Conservation (phyloP, 2,329 filamentous ascomycete genomes). For the Zalaria sp. region DNA sequence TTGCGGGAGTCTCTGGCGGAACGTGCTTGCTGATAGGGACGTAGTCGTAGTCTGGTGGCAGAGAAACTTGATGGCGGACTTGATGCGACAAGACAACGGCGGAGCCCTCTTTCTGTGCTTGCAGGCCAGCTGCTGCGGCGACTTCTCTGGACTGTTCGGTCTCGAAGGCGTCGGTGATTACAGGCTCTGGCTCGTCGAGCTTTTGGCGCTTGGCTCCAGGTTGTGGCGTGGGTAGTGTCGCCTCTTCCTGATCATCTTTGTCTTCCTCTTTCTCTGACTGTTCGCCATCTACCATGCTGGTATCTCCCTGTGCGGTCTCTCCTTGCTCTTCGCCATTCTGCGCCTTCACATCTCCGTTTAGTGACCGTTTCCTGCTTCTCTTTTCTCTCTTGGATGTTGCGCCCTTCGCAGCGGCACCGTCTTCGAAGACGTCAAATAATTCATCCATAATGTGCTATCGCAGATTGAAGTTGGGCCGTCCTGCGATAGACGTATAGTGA, state of each 20-base stretch:
- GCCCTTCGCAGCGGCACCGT: slow-evolving; percentile 11
- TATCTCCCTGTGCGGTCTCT: not conserved
- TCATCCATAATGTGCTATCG: slow-evolving; percentile 22
- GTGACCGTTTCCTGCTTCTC: slow-evolving; percentile 72
- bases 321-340: slow-evolving; percentile 24
- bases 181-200: slow-evolving; percentile 55
- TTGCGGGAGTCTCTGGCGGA: slow-evolving; percentile 72
- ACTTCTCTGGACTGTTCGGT: slow-evolving; percentile 89
- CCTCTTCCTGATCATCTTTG: slow-evolving; percentile 5
- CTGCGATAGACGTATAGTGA: no score
- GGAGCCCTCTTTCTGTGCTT: slow-evolving; percentile 46
- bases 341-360: slow-evolving; percentile 62
- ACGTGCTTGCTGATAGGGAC: slow-evolving; percentile 91
- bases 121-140: slow-evolving; percentile 59
- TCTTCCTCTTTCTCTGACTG: slow-evolving; percentile 11
- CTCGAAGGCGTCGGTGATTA: slow-evolving; percentile 87
- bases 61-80: slow-evolving; percentile 92
- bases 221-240: slow-evolving; percentile 20
- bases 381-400: slow-evolving; percentile 13
- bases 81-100: slow-evolving; percentile 85
- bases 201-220: slow-evolving; percentile 51
- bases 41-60: slow-evolving; percentile 77
- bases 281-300: slow-evolving; percentile 28
- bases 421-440: slow-evolving; percentile 31
- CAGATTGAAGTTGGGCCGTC: no score